Conservation (phyloP, 1,284 basidiomycete species). For the Cutaneotrichosporon daszewskae region DNA sequence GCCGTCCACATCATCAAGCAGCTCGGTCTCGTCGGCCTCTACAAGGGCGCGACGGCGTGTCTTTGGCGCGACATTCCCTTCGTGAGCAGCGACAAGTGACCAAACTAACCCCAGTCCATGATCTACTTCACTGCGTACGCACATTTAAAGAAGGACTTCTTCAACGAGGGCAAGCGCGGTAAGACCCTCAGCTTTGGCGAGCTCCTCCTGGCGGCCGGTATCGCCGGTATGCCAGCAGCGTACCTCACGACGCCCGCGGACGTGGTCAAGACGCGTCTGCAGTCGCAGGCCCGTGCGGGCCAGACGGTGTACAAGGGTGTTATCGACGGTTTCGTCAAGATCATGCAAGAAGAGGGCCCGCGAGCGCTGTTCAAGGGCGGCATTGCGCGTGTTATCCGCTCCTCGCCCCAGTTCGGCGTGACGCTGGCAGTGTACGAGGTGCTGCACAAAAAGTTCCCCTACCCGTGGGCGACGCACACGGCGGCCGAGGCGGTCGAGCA, state of each 20-base stretch:
- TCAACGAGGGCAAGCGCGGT: slow-evolving; percentile 91
- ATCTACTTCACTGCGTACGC: slow-evolving; percentile 53
- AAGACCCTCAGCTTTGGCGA: slow-evolving; percentile 89
- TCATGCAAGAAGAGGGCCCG: slow-evolving; percentile 57
- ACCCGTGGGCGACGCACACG: slow-evolving; percentile 60
- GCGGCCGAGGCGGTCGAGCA: slow-evolving; percentile 57
- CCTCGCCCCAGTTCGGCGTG: slow-evolving; percentile 69
- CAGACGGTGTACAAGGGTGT: slow-evolving; percentile 91
- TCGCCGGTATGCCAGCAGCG: slow-evolving; percentile 70
- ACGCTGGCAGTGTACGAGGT: slow-evolving; percentile 86
- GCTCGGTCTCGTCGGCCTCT: slow-evolving; percentile 85
- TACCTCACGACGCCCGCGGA: slow-evolving; percentile 52
- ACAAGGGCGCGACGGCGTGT: slow-evolving; percentile 55
- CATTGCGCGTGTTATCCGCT: slow-evolving; percentile 57
- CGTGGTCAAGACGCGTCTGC: slow-evolving; percentile 97
- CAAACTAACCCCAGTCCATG: no score
- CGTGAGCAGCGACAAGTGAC: no score
- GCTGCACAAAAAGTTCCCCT: slow-evolving; percentile 67
- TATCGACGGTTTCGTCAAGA: slow-evolving; percentile 81
- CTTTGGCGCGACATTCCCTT: slow-evolving; percentile 76
- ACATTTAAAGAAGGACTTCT: slow-evolving; percentile 67
- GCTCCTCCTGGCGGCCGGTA: slow-evolving; percentile 58
- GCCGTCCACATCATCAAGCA: slow-evolving; percentile 89
- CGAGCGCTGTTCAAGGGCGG: slow-evolving; percentile 92
- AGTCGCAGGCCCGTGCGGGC: slow-evolving; percentile 90